Conservation (phyloP, 345 rosid genomes). For the Gossypium herbaceum region DNA sequence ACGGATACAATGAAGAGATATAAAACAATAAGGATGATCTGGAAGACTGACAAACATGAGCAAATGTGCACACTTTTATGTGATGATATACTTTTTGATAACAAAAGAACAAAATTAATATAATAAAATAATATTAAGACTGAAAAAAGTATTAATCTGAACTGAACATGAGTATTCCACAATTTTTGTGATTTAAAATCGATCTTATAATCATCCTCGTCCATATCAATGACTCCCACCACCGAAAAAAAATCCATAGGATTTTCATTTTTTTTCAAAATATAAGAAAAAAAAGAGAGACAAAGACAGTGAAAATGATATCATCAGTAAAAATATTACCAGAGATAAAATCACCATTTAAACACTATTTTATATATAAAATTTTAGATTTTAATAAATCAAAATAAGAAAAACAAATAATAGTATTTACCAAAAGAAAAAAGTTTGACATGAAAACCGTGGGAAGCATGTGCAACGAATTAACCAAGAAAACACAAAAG, state of each 20-base stretch:
- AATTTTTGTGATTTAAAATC: background rate
- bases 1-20: background rate
- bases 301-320: too few relatives aligned
- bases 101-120: background rate
- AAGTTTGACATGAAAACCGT: too few relatives aligned
- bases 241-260: background rate
- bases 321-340: background rate
- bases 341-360: too few relatives aligned
- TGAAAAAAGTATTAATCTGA: background rate
- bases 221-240: background rate
- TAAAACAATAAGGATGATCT: constrained; percentile 11
- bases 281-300: too few relatives aligned
- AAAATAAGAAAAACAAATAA: too few relatives aligned
- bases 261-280: background rate
- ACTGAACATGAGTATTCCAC: background rate
- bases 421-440: too few relatives aligned
- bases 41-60: constrained; percentile 1
- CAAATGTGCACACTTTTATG: background rate
- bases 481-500: background rate
- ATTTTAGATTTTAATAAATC: too few relatives aligned
- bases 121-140: too few relatives aligned
- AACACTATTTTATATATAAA: too few relatives aligned
- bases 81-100: background rate
- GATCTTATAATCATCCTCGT: constrained; percentile 4
- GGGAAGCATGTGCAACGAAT: background rate